phyloP scores from a whole-genome alignment of 768 basidiomycete genomes.

The Mrakia gelida region DNA sequence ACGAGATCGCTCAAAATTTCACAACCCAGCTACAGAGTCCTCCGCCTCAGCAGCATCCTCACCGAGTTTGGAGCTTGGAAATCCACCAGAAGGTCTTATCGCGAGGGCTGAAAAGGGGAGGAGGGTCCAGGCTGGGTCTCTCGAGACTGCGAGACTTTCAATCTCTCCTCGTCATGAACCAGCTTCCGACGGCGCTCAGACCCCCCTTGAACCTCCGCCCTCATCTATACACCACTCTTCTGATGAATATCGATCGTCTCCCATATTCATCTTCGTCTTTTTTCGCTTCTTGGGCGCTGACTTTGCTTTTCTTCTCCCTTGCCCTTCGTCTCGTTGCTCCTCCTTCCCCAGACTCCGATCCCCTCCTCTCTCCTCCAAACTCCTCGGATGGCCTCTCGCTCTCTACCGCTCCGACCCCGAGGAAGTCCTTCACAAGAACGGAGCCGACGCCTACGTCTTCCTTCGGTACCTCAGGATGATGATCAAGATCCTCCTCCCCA shows the following conservation, averaged over 20 bases:
- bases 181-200: background rate
- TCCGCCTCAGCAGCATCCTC: background rate
- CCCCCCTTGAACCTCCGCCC: background rate
- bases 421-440: constrained; percentile 55
- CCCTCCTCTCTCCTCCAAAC: constrained; percentile 51
- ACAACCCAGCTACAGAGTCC: background rate
- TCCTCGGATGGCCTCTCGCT: constrained; percentile 64
- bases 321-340: constrained; percentile 23
- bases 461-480: constrained; percentile 84
- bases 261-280: background rate
- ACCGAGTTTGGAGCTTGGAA: background rate
- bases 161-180: background rate
- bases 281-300: background rate
- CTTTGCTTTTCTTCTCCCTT: background rate
- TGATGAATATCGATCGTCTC: too few species aligned
- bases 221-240: background rate
- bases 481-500: constrained; percentile 73
- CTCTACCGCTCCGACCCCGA: constrained; percentile 56
- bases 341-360: constrained; percentile 46
- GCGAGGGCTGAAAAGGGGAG: background rate
- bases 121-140: background rate
- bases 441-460: constrained; percentile 88
- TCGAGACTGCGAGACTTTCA: background rate
- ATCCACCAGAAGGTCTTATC: background rate
- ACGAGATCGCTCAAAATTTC: background rate